These are phyloP conservation scores for Passalora sequoiae DNA, from an alignment of 2,329 filamentous ascomycete genomes.

Conservation along the genomic window DNA sequence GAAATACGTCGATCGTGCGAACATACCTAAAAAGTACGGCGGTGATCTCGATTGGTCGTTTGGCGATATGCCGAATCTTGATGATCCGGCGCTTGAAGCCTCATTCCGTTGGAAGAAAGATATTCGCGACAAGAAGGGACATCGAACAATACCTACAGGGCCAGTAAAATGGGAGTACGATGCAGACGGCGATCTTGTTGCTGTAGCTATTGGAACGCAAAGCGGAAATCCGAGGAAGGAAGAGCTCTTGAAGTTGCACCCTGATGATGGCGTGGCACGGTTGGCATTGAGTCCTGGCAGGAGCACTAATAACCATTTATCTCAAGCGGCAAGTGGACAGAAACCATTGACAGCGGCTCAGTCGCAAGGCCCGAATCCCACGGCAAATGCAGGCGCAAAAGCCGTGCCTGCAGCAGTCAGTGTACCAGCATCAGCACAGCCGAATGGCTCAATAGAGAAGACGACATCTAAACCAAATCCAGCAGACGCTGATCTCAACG, in stretches of 20 bases:
- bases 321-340: not conserved
- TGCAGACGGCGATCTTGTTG: conserved; percentile 40
- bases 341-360: conserved; percentile 6
- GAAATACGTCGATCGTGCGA: conserved; percentile 71
- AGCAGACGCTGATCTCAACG: conserved; percentile 11
- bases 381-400: conserved; percentile 5
- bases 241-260: conserved; percentile 38
- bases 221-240: conserved; percentile 38
- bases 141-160: conserved; percentile 43
- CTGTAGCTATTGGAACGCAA: conserved; percentile 43
- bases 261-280: conserved; percentile 21
- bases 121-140: conserved; percentile 23
- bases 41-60: conserved; percentile 79
- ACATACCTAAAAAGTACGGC: conserved; percentile 86
- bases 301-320: conserved; percentile 1
- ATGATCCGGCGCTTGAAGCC: conserved; percentile 51
- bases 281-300: conserved; percentile 29
- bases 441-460: conserved; percentile 3
- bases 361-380: not conserved
- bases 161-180: conserved; percentile 45
- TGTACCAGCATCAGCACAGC: conserved; percentile 1
- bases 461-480: not conserved
- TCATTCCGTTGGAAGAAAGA: conserved; percentile 39
- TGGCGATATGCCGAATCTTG: conserved; percentile 65
- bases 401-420: not conserved